Evolutionary conservation across 1,284 basidiomycete genomes (phyloP), one percentile per base, ranked within the genome.

Genomic region (Boletus semigastroideus): DNA sequence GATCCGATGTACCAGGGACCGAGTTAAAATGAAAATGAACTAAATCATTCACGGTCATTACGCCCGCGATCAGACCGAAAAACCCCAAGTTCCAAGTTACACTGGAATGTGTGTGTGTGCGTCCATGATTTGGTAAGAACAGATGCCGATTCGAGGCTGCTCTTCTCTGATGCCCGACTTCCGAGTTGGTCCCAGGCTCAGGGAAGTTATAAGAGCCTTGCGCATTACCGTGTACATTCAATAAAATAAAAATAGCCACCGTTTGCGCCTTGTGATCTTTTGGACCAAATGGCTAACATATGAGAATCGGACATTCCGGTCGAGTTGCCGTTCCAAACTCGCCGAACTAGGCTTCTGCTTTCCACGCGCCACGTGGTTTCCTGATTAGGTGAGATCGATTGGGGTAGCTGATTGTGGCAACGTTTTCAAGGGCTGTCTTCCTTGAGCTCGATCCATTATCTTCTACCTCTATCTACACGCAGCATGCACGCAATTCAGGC

Each of bases 401-500:
- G 62, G 57, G 54, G 57, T 59, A 54, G 66, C 49, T 56, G 66
- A 69, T 68, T 63, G 64, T 60, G 64, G 64, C 63, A 44, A 49
- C 51, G 52, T 48, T 56, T n/a, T 54, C 42, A 34, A 53, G 37
- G 43, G 16, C 40, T 42, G 40, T 53, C 55, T 53, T 54, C 44
- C 56, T 63, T 61, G 46, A 19, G 51, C 57, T 51, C 53, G 39
- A 48, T 48, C 46, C 51, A 46, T 49, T 46, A 45, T 38, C 46
- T 49, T 37, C 46, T 37, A 49, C 27, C 53, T 42, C 47, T 46
- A 22, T 22, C 34, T 13, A 46, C 33, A 17, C 37, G 11, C 43
- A 20, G 69, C 55, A 88, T 89, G 86, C 87, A 88, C 65, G 80
- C 87, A 48, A 79, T 90, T 50, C 86, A 87, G 75, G 87, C 83